phyloP scores from a whole-genome alignment of 495 filamentous ascomycete species.

The Talaromyces trachyspermus region DNA sequence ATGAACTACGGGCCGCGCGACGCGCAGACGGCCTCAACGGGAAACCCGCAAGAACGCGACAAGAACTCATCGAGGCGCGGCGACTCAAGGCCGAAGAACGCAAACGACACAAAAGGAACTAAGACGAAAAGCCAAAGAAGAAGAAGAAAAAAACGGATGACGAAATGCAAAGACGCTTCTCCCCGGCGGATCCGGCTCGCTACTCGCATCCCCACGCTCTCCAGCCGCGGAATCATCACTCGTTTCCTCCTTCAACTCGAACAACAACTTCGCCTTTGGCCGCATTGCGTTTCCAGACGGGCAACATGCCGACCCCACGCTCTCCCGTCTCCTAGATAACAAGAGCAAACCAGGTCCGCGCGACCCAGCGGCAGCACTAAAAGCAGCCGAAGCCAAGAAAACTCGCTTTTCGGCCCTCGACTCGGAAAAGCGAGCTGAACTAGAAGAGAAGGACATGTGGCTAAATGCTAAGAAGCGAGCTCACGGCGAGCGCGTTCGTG shows the following conservation, averaged over 20 bases:
- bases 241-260: constrained; percentile 33
- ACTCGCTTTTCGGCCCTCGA: constrained; percentile 64
- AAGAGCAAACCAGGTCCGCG: constrained; percentile 66
- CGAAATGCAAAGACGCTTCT: constrained; percentile 51
- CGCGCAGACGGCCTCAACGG: constrained; percentile 78
- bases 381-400: constrained; percentile 63
- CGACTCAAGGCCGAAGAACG: constrained; percentile 79
- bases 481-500: constrained; percentile 82
- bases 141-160: constrained; percentile 66
- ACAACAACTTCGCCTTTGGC: constrained; percentile 73
- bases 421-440: constrained; percentile 68
- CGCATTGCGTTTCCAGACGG: constrained; percentile 83
- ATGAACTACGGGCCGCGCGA: constrained; percentile 69
- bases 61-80: constrained; percentile 84
- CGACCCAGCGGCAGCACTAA: constrained; percentile 70
- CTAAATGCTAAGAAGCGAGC: constrained; percentile 82
- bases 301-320: constrained; percentile 58
- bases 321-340: constrained; percentile 51
- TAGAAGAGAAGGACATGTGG: constrained; percentile 92
- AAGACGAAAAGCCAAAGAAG: constrained; percentile 63
- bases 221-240: no score
- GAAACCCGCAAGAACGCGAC: constrained; percentile 68
- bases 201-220: constrained; percentile 47
- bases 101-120: constrained; percentile 80
- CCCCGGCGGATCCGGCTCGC: constrained; percentile 47